Conservation (phyloP, 2,329 filamentous ascomycete species). For the Aureobasidium sp. region DNA sequence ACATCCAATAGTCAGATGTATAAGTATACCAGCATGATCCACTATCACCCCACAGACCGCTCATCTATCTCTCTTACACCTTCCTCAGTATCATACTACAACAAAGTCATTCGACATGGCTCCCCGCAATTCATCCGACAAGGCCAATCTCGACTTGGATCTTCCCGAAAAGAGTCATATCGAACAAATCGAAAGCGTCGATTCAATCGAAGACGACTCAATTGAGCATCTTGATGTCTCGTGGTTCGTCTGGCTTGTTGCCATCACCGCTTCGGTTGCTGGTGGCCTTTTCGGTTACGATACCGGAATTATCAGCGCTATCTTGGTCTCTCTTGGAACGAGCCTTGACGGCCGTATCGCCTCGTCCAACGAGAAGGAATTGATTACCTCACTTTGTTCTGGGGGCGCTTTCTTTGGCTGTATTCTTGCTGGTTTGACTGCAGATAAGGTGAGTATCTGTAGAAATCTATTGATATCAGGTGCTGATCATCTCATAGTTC, state of each 20-base stretch:
- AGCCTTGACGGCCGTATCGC: constrained; percentile 28
- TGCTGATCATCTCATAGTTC: constrained; percentile 19
- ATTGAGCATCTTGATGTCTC: constrained; percentile 22
- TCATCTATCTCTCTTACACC: not conserved
- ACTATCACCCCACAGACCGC: not conserved
- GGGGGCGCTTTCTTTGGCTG: constrained; percentile 34
- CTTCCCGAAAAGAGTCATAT: constrained; percentile 20
- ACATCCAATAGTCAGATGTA: not conserved
- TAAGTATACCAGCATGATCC: not conserved
- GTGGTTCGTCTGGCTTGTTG: constrained; percentile 24
- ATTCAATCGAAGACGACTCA: constrained; percentile 9
- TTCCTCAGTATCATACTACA: not conserved
- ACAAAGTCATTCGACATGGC: not conserved
- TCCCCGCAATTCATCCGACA: not conserved
- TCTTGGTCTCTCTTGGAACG: constrained; percentile 33
- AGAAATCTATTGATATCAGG: not conserved
- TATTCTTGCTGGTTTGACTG: constrained; percentile 32
- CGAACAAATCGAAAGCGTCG: constrained; percentile 19
- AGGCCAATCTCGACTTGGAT: constrained; percentile 18
- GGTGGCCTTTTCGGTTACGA: constrained; percentile 39
- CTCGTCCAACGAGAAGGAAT: constrained; percentile 31
- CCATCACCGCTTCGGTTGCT: constrained; percentile 31
- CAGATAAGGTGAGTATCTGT: constrained; percentile 25
- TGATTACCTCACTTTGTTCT: constrained; percentile 34
- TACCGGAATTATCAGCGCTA: constrained; percentile 35